Percentiles rank a stretch among this genome's conserved stretches.
Conservation (phyloP, 352 stramenopile species). For the Blastocystis sp. region DNA sequence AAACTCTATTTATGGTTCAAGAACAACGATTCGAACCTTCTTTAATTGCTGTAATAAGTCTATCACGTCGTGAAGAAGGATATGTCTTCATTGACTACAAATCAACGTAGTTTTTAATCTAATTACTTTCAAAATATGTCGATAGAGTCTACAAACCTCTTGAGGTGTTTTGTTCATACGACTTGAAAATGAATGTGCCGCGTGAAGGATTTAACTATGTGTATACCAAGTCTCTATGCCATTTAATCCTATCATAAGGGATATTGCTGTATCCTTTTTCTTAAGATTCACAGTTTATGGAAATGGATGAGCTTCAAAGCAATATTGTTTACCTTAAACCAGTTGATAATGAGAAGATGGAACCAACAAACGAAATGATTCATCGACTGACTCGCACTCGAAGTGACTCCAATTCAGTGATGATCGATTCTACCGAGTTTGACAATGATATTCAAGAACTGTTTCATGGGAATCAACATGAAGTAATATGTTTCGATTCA, state of each 20-base stretch:
- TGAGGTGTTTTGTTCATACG: conserved; percentile 11
- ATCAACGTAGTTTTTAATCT: neutral
- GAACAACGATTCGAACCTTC: neutral
- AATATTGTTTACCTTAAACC: neutral
- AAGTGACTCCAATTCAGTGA: conserved; percentile 27
- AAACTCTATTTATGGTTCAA: neutral
- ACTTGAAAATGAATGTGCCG: neutral
- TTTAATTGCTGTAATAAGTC: conserved; percentile 45
- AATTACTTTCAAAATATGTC: neutral
- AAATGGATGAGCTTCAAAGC: neutral
- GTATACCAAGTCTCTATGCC: neutral
- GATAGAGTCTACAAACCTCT: conserved; percentile 26
- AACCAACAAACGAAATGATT: neutral
- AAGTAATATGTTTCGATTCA: neutral
- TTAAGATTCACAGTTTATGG: neutral
- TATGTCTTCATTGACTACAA: conserved; percentile 37
- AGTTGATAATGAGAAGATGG: neutral
- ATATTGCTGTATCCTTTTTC: neutral
- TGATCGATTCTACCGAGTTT: conserved; percentile 10
- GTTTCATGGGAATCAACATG: neutral
- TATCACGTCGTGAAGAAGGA: conserved; percentile 22
- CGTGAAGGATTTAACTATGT: neutral
- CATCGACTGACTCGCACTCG: neutral
- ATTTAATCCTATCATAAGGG: neutral
- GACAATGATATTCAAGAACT: neutral